phyloP scores from a whole-genome alignment of 345 rosid genomes.

The Eucalyptus erythrocorys region DNA sequence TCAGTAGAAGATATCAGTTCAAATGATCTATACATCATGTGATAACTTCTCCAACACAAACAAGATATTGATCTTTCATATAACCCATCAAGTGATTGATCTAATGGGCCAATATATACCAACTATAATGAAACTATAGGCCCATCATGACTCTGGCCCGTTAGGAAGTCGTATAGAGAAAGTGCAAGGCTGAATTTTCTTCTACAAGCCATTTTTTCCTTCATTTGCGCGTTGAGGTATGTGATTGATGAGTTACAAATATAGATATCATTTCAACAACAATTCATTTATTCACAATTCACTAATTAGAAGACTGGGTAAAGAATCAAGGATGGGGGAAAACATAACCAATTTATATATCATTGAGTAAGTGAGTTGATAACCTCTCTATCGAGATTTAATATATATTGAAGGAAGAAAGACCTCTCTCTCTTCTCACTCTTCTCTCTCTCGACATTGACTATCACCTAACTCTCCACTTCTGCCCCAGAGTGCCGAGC shows the following conservation, averaged over 20 bases:
- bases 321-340: not conserved
- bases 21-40: not conserved
- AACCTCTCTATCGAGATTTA: not conserved
- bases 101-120: not conserved
- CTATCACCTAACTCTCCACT: not conserved
- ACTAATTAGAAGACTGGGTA: not conserved
- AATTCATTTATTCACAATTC: not conserved
- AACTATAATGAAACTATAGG: not conserved
- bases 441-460: not conserved
- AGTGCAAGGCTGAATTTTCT: not conserved
- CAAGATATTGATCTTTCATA: not conserved
- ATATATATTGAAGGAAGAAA: not conserved
- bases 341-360: not conserved
- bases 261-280: not conserved
- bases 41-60: not conserved
- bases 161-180: not conserved
- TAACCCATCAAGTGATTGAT: not conserved
- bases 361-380: not conserved
- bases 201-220: not conserved
- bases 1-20: not conserved
- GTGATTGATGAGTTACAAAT: not conserved
- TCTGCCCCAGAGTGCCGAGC: not conserved
- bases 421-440: not conserved
- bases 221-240: not conserved
- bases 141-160: not conserved